Evolutionary conservation across 2,329 filamentous ascomycete species (phyloP).

Genomic region (Verruconis gallopava): DNA sequence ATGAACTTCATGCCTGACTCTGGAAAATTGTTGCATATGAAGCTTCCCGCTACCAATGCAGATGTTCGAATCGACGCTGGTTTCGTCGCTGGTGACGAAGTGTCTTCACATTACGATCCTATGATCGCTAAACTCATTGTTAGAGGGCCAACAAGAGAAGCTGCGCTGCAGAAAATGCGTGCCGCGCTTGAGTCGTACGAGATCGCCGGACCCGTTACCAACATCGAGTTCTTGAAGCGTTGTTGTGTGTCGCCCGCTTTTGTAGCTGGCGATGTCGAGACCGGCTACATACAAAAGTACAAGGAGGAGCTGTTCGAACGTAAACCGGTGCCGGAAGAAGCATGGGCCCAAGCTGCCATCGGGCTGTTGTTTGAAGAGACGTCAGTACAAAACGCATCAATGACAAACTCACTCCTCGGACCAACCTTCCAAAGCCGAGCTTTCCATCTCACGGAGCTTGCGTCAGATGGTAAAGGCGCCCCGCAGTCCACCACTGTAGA

Average conservation of each 20-base stretch:
- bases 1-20: conserved; percentile 91
- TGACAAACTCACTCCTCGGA: background rate
- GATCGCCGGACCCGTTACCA: conserved; percentile 83
- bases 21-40: conserved; percentile 71
- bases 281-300: conserved; percentile 90
- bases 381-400: conserved; percentile 12
- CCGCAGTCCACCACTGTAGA: conserved; percentile 31
- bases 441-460: conserved; percentile 39
- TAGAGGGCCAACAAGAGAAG: conserved; percentile 61
- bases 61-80: conserved; percentile 87
- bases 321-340: conserved; percentile 50
- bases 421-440: conserved; percentile 47
- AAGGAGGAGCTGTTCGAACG: conserved; percentile 62
- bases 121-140: conserved; percentile 99
- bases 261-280: conserved; percentile 78
- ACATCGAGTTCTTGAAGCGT: conserved; percentile 90
- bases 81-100: conserved; percentile 79
- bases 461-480: conserved; percentile 30
- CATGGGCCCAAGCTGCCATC: conserved; percentile 77
- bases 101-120: conserved; percentile 90
- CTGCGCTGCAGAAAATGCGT: conserved; percentile 70
- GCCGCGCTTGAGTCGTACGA: conserved; percentile 78
- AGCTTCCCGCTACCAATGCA: conserved; percentile 53
- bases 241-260: conserved; percentile 74
- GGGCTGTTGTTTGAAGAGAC: conserved; percentile 46